phyloP scores from a whole-genome alignment of 495 filamentous ascomycete species.

The Extremus antarcticus region DNA sequence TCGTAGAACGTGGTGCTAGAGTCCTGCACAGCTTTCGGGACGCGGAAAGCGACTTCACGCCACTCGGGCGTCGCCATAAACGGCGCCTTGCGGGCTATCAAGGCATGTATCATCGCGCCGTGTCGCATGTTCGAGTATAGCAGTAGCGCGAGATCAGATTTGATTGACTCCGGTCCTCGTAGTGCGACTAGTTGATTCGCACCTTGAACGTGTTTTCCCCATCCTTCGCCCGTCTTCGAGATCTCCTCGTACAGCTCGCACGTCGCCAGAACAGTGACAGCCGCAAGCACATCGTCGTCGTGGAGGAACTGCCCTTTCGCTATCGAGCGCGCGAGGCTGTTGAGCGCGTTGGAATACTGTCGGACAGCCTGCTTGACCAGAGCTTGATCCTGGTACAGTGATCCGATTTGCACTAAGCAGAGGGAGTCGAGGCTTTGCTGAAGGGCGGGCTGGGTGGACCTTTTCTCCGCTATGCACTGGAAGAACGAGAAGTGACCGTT shows the following conservation, averaged over 20 bases:
- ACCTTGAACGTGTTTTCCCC: slow-evolving; percentile 13
- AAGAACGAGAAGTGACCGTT: slow-evolving; percentile 10
- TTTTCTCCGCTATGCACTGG: slow-evolving; percentile 1
- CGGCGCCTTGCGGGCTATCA: slow-evolving; percentile 14
- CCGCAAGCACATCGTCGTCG: slow-evolving; percentile 14
- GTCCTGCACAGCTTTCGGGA: slow-evolving; percentile 5
- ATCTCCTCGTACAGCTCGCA: slow-evolving; percentile 19
- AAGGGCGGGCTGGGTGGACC: slow-evolving; percentile 3
- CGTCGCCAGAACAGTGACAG: slow-evolving; percentile 2
- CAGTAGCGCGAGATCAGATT: slow-evolving; percentile 10
- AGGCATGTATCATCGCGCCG: slow-evolving; percentile 7
- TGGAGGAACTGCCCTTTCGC: neutral
- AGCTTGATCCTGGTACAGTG: slow-evolving; percentile 5
- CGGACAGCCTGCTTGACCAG: slow-evolving; percentile 5
- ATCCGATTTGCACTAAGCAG: slow-evolving; percentile 14
- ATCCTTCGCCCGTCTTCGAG: slow-evolving; percentile 3
- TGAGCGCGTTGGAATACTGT: slow-evolving; percentile 9
- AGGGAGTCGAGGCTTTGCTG: slow-evolving; percentile 7
- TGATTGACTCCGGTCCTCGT: slow-evolving; percentile 7
- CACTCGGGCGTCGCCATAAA: slow-evolving; percentile 11
- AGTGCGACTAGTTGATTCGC: slow-evolving; percentile 8
- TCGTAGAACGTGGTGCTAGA: slow-evolving; percentile 12
- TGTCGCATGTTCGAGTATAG: slow-evolving; percentile 14
- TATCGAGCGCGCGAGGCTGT: slow-evolving; percentile 2
- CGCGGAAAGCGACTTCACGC: slow-evolving; percentile 9